These are phyloP conservation scores for Handroanthus guayacan DNA, from an alignment of 257 asterid genomes.

Conservation along the genomic window DNA sequence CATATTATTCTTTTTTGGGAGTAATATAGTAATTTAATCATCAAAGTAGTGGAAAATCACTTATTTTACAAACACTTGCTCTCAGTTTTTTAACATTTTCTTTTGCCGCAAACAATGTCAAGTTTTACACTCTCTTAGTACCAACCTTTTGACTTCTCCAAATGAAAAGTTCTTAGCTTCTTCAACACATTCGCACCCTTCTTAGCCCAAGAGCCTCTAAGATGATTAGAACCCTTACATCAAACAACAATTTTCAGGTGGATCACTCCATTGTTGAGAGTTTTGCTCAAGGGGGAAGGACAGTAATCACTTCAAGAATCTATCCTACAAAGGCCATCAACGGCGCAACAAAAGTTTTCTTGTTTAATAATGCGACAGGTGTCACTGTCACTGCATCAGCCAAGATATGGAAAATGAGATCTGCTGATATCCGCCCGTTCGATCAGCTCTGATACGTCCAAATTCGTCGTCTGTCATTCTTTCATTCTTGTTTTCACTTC, in stretches of 20 bases:
- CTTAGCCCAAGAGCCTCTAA: too few species aligned
- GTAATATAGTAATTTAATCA: too few species aligned
- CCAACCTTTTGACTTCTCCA: too few species aligned
- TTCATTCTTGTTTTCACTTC: slow-evolving; percentile 18
- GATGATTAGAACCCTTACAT: too few species aligned
- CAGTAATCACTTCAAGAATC: slow-evolving; percentile 70
- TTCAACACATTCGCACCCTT: too few species aligned
- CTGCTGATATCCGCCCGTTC: slow-evolving; percentile 57
- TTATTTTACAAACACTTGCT: too few species aligned
- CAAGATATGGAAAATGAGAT: slow-evolving; percentile 69
- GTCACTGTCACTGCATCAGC: slow-evolving; percentile 58
- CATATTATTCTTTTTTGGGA: too few species aligned
- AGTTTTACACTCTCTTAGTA: too few species aligned
- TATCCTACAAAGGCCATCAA: slow-evolving; percentile 76
- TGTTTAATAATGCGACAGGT: slow-evolving; percentile 84
- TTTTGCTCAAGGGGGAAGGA: slow-evolving; percentile 83
- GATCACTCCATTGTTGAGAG: slow-evolving; percentile 89
- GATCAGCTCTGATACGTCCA: slow-evolving; percentile 24
- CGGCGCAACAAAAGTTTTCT: slow-evolving; percentile 59
- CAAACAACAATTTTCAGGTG: slow-evolving; percentile 45
- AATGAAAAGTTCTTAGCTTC: too few species aligned
- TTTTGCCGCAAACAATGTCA: too few species aligned
- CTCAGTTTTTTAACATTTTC: too few species aligned
- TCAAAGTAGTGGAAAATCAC: too few species aligned
- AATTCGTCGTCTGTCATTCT: not conserved